Conservation (phyloP, 2,329 filamentous ascomycete species). For the Harringtonia lauricola region DNA sequence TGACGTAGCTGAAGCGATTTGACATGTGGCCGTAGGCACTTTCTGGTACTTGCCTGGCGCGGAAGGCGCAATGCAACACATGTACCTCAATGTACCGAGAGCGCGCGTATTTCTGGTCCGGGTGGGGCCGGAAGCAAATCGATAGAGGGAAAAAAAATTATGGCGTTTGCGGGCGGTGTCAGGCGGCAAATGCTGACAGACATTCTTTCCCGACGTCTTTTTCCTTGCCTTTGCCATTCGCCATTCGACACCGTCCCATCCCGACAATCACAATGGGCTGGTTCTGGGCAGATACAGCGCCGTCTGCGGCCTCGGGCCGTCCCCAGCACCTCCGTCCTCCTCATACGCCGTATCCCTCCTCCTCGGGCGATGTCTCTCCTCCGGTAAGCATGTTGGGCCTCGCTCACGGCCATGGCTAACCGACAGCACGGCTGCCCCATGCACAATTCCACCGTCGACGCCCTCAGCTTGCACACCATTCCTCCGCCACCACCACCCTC, state of each 20-base stretch:
- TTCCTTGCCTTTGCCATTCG: neutral
- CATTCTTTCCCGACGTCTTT: neutral
- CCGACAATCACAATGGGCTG: conserved; percentile 42
- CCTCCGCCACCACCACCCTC: conserved; percentile 19
- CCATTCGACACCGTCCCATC: neutral
- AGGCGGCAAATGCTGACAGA: conserved; percentile 9
- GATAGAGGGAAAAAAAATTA: neutral
- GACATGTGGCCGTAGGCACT: neutral
- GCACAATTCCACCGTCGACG: conserved; percentile 42
- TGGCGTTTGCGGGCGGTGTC: conserved; percentile 4
- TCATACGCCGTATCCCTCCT: conserved; percentile 6
- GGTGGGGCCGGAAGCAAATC: conserved; percentile 2
- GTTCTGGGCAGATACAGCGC: conserved; percentile 48
- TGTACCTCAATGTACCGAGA: neutral
- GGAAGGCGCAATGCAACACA: neutral
- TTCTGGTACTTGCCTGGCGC: neutral
- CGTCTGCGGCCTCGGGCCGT: conserved; percentile 14
- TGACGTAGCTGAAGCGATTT: neutral
- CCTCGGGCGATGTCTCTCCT: conserved; percentile 18
- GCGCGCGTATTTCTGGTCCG: neutral
- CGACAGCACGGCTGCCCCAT: conserved; percentile 43
- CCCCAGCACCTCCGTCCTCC: neutral
- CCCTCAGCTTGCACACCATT: conserved; percentile 23
- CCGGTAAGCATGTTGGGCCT: conserved; percentile 24
- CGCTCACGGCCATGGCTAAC: neutral